Base-by-base conservation (phyloP, 345 rosid genomes). In the Abelmoschus esculentus region DNA sequence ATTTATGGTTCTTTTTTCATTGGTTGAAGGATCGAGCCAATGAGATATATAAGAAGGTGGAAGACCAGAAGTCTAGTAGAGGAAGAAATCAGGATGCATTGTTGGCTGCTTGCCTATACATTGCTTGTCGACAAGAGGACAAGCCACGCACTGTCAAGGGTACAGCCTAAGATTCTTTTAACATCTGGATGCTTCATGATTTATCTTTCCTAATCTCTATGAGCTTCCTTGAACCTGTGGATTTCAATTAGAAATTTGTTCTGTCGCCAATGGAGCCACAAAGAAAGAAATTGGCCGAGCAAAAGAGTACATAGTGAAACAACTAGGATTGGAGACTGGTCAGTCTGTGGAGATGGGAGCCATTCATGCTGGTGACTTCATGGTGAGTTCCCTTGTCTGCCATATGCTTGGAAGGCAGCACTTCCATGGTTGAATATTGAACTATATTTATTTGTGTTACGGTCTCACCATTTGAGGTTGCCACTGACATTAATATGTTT, bases 241-340 rank as follows among this genome's bases (percentile, higher is more conserved):
- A 76, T 81, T 88, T 87, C 78, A 76, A 80, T 76, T 83, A 95
- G 99, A 95, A 91, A 95, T 95, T 61, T 95, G 99, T 87, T 87
- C 97, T 74, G 95, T 95, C 6, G 98, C 99, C 77, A 95, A 95
- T 82, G 99, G 99, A 80, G 98, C 98, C 66, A 83, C 97, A 36
- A 95, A 95, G 96, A 95, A 95, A 86, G 99, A 91, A 84, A 91
- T 95, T 82, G 99, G 99, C 63, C 86, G 99, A 75, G 99, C 99
- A 75, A 95, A 95, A 86, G 99, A 95, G 80, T 91, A 91, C 85
- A 91, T 95, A 28, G 97, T 95, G 79, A 95, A 95, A 84, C 97
- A 93, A 55, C 75, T 95, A 81, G 98, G 97, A 56, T 79, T 91
- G 82, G 99, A 91, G 85, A 80, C 92, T 32, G 99, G 98, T 59